phyloP scores from a whole-genome alignment of 129 eudicot species.

The Erigeron canadensis region DNA sequence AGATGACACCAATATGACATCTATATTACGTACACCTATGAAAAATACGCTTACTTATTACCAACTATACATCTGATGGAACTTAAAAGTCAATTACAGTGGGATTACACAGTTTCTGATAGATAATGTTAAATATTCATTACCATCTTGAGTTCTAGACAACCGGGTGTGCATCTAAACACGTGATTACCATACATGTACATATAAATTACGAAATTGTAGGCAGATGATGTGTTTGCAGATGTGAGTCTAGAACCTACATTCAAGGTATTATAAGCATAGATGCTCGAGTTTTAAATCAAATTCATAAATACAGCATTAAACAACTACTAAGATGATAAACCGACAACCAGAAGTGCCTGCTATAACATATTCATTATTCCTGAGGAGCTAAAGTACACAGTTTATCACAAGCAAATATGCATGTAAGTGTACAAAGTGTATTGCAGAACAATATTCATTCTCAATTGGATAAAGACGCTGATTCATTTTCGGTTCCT shows the following conservation, averaged over 20 bases:
- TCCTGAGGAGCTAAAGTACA: not conserved
- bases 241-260: not conserved
- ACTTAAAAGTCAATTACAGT: slow-evolving; percentile 6
- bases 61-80: not conserved
- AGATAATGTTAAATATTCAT: not conserved
- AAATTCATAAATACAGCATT: not conserved
- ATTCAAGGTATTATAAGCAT: not conserved
- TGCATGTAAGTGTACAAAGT: no score
- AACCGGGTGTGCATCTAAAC: not conserved
- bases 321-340: not conserved
- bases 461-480: not conserved
- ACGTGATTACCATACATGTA: not conserved
- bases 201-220: not conserved
- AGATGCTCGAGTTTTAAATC: not conserved
- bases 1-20: not conserved
- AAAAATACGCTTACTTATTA: not conserved
- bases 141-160: not conserved
- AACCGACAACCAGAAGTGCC: not conserved
- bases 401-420: no score
- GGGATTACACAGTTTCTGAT: not conserved
- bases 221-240: not conserved
- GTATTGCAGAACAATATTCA: not conserved
- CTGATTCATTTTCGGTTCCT: no score
- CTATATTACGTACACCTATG: not conserved
- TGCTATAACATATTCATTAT: not conserved